Percentiles rank a stretch among this genome's conserved stretches.
phyloP scores from a whole-genome alignment of 192 early-diverging fungal genomes.

The Martensiomyces pterosporus region DNA sequence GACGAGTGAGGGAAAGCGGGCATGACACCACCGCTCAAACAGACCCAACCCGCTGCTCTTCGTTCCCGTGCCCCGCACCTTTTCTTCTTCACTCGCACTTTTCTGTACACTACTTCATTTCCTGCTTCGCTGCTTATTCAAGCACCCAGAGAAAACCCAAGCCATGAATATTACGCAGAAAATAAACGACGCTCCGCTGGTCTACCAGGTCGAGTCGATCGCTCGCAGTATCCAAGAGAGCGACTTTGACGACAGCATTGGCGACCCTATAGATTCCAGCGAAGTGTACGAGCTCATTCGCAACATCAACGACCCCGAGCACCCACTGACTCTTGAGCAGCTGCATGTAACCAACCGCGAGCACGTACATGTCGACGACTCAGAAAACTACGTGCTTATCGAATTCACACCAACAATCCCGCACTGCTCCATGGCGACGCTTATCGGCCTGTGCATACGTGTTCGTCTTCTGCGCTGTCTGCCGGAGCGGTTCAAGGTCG shows the following conservation, averaged over 20 bases:
- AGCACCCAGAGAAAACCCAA: neutral
- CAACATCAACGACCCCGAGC: constrained; percentile 96
- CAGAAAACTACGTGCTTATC: constrained; percentile 63
- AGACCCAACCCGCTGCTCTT: neutral
- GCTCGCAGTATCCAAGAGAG: constrained; percentile 42
- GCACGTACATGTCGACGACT: constrained; percentile 77
- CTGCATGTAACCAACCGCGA: constrained; percentile 88
- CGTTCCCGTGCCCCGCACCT: neutral
- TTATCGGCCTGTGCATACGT: constrained; percentile 96
- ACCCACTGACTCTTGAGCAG: constrained; percentile 96
- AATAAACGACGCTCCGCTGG: constrained; percentile 78
- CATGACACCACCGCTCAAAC: neutral
- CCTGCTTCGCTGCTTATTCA: no score
- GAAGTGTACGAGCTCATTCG: constrained; percentile 96
- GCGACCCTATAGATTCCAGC: constrained; percentile 75
- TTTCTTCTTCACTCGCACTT: neutral
- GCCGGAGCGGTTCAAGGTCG: constrained; percentile 90
- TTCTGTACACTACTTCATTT: neutral
- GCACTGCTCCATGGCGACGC: constrained; percentile 98
- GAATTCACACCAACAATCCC: constrained; percentile 97
- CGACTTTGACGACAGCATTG: constrained; percentile 69
- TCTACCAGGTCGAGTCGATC: constrained; percentile 60
- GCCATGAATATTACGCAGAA: constrained; percentile 50
- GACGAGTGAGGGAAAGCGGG: neutral
- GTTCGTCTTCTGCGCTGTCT: constrained; percentile 83